Percentiles rank a stretch among this genome's conserved stretches.
These are phyloP conservation scores for Alloteropsis angusta DNA, from an alignment of 202 grass and related monocot species.

Conservation along the genomic window DNA sequence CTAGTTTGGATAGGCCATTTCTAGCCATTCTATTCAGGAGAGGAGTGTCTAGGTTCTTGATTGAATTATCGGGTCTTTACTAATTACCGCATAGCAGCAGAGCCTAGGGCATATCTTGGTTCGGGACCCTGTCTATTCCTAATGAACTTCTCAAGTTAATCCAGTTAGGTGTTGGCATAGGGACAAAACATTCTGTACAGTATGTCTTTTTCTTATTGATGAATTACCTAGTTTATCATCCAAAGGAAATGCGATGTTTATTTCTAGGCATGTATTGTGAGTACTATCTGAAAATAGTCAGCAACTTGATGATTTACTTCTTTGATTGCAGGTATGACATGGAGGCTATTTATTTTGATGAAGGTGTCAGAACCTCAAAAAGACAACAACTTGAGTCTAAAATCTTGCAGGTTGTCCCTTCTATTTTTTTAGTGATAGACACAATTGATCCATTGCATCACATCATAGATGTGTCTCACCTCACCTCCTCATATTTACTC, in stretches of 20 bases:
- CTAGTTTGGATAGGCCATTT: too few relatives aligned
- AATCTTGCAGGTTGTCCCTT: constrained; percentile 54
- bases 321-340: constrained; percentile 62
- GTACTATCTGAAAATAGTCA: too few relatives aligned
- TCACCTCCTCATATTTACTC: neutral
- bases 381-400: constrained; percentile 85
- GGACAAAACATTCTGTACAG: too few relatives aligned
- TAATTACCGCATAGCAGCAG: neutral
- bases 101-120: neutral
- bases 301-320: constrained; percentile 15
- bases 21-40: too few relatives aligned
- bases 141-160: too few relatives aligned
- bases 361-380: constrained; percentile 89
- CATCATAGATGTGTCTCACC: neutral
- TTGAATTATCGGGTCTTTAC: too few relatives aligned
- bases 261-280: too few relatives aligned
- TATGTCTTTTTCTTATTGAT: constrained; percentile 4
- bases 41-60: too few relatives aligned
- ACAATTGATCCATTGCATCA: neutral
- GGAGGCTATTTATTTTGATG: constrained; percentile 95
- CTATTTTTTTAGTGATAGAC: neutral
- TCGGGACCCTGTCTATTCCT: neutral
- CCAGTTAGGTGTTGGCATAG: too few relatives aligned
- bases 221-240: neutral
- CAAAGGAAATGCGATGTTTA: too few relatives aligned